Evolutionary conservation across 306 rosid genomes (phyloP), one percentile per base, ranked within the genome.

Genomic region (Cucumis hystrix): DNA sequence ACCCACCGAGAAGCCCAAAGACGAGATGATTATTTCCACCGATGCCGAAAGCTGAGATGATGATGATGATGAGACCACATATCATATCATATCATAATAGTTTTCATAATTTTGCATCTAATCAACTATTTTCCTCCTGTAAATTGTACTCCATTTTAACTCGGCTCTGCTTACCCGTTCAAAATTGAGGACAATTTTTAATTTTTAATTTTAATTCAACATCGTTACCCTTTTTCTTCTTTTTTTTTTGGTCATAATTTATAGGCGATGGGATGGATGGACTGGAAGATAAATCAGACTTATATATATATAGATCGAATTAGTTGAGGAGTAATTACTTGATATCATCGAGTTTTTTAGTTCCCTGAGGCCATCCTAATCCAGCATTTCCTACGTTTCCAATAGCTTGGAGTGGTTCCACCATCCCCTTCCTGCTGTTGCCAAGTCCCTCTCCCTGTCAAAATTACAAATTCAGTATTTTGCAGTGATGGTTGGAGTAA

Each of bases 371-470:
- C 92, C 91, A 94, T n/a, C 96, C 98, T 79, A 91, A 78, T 55
- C 97, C 96, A 8, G 97, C 91, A 76, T 77, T 91, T 56, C 94
- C 97, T 17, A 86, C 70, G 77, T 90, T 94, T 52, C 95, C 91
- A 79, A 82, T 83, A 11, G 92, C 90, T 79, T 87, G 88, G 77
- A 88, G 79, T 30, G 98, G 96, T 75, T 90, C 91, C 74, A 86
- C 83, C 86, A 90, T 7, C 17, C 98, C 97, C 81, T 87, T 89
- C 10, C 80, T 81, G 21, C 91, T 83, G 73, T 82, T 87, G 15
- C 98, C 98, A 67, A 94, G 94, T 35, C 93, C 87, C 80, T 94
- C 93, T 43, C 98, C 97, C 98, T 94, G 87, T 75, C 43, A 63
- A 5, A 30, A 25, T 10, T 2, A 68, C 16, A 47, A 23, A 47